Evolutionary conservation across 768 basidiomycete species (phyloP).

Genomic region (Leccinum imitatum): DNA sequence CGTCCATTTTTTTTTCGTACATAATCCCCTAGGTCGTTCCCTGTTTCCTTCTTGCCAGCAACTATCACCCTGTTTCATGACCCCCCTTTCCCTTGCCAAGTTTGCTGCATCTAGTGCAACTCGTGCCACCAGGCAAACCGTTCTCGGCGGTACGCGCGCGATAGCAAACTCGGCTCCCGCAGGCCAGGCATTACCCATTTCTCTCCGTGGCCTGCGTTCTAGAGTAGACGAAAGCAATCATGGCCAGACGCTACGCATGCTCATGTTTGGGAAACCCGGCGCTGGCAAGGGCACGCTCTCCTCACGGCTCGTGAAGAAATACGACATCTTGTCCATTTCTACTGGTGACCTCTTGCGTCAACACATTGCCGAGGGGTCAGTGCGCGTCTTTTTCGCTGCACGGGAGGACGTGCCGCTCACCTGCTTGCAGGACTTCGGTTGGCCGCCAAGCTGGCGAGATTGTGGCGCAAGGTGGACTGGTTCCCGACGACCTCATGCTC

Average conservation of each 20-base stretch:
- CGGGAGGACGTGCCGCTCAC: conserved; percentile 2
- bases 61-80: conserved; percentile 17
- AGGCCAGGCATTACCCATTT: conserved; percentile 50
- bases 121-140: conserved; percentile 4
- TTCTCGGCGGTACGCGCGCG: conserved; percentile 22
- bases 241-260: conserved; percentile 41
- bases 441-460: conserved; percentile 75
- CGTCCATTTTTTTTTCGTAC: conserved; percentile 12
- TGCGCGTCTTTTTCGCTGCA: not conserved
- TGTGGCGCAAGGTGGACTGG: conserved; percentile 73
- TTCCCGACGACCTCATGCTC: conserved; percentile 80
- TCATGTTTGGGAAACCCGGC: conserved; percentile 63
- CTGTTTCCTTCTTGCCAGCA: not conserved
- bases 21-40: conserved; percentile 12
- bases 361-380: conserved; percentile 64
- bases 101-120: conserved; percentile 4
- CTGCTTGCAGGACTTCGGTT: conserved; percentile 54
- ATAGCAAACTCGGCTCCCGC: conserved; percentile 32
- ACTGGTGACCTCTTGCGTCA: conserved; percentile 85
- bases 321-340: conserved; percentile 74
- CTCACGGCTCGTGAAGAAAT: conserved; percentile 72
- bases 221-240: conserved; percentile 25
- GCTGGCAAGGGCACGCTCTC: conserved; percentile 86
- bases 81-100: conserved; percentile 17
- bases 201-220: conserved; percentile 43